Base-by-base conservation (phyloP, 257 asterid genomes). In the Rhazya stricta region DNA sequence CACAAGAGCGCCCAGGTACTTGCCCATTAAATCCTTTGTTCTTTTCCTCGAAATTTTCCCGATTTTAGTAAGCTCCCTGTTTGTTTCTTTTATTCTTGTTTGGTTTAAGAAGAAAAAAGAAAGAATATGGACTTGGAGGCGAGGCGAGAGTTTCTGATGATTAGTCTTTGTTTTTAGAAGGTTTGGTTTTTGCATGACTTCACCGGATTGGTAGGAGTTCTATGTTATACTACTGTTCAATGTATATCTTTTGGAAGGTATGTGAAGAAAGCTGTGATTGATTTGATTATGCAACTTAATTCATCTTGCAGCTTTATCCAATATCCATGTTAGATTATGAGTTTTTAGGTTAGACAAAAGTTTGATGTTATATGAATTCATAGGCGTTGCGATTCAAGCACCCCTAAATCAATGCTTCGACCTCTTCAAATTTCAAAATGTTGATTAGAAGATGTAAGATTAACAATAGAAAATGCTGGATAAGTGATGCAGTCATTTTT, bases 1-100 rank as follows among this genome's bases (percentile, higher is more conserved):
- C 74, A 71, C 84, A 75, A 87, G 88, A 46, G 82, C 89, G 9
- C 79, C 92, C 43, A 81, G 88, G 97, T 91, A 29, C 46, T 9
- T 62, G n/a, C 36, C 56, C 46, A n/a, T 42, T 51, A 6, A 45
- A 56, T 45, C 46, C 21, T 16, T 25, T 48, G 10, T 51, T 13
- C 19, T 57, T 19, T 71, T n/a, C 16, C 19, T 18, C 37, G 0
- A 11, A 25, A 30, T 72, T 51, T 62, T 43, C 10, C 19, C 2
- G 21, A 45, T 29, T 46, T n/a, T 21, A 42, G 37, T 57, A 10
- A 39, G 21, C 6, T 23, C 15, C 8, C 32, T 18, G 7, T 50
- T 51, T 23, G 29, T 23, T 18, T 57, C 36, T 3, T 5, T 9
- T 53, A 16, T 15, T 74, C 27, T 37, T 56, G 10, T 54, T 10